Evolutionary conservation across 2,329 filamentous ascomycete species (phyloP), one percentile per base, ranked within the genome.

Genomic region (Diaporthe humulicola): DNA sequence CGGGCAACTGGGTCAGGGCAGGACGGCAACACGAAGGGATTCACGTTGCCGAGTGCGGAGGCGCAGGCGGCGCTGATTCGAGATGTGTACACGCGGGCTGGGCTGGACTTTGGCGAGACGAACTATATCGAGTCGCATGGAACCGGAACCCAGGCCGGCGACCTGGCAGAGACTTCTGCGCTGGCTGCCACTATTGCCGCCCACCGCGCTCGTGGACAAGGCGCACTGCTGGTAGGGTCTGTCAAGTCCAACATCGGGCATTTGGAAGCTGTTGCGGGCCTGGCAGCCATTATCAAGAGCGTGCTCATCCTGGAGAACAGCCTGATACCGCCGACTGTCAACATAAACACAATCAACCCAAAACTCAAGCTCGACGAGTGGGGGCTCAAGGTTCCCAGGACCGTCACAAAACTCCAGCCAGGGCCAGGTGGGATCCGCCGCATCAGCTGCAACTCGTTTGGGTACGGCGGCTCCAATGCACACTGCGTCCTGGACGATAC

Each of bases 11-110:
- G 73, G 2, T 54, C 79, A 19, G 84, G 84, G 71, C 78, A 80
- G 42, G 85, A 88, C 75, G 87, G 86, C 10, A 79, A 67, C 0
- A 79, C 79, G 1, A 84, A 83, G 0, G 83, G 83, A 1, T 82
- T 87, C 42, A 86, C 85, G 0, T 78, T 83, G 73, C 87, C 87
- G 0, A 84, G 72, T 19, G 40, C 22, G 0, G 48, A 61, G 0
- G 79, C 81, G 2, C 84, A 85, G 73, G 77, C 71, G 14, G 52
- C 61, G 3, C 73, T 83, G 5, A 84, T 84, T 50, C 64, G 77
- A 71, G 66, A 77, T 10, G 78, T 78, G 0, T 84, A 85, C 74
- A 9, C 15, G 0, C 57, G 56, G 10, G 75, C 76, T 1, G 73
- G 74, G 0, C 56, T 79, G 6, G 42, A 50, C 22, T 73, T 74